Evolutionary conservation across 768 basidiomycete genomes (phyloP).

Genomic region (Lactifluus hygrophoroides): DNA sequence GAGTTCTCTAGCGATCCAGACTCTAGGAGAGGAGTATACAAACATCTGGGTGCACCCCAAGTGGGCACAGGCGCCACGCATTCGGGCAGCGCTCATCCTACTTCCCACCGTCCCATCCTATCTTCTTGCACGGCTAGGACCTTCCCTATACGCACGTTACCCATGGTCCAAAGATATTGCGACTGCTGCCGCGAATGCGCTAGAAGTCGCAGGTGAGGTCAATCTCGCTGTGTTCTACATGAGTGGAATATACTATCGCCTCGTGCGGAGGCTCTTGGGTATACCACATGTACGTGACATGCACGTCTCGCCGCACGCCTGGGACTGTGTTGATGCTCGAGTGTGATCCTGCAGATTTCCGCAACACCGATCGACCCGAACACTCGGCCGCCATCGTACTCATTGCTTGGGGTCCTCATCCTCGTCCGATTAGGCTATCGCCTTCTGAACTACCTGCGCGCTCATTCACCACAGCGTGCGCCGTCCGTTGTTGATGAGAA

Average conservation of each 20-base stretch:
- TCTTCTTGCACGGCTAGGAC: slow-evolving; percentile 42
- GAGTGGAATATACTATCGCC: slow-evolving; percentile 68
- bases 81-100: slow-evolving; percentile 51
- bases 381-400: slow-evolving; percentile 73
- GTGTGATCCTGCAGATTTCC: slow-evolving; percentile 46
- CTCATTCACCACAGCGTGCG: slow-evolving; percentile 21
- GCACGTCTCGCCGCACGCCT: neutral
- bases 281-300: slow-evolving; percentile 59
- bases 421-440: slow-evolving; percentile 56
- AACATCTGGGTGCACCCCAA: slow-evolving; percentile 53
- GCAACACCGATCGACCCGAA: slow-evolving; percentile 63
- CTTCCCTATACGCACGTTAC: slow-evolving; percentile 29
- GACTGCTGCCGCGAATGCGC: slow-evolving; percentile 35
- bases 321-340: neutral
- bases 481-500: slow-evolving; percentile 25
- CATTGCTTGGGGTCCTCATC: slow-evolving; percentile 72
- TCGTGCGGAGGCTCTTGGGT: slow-evolving; percentile 57
- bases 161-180: slow-evolving; percentile 29
- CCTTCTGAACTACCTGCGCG: slow-evolving; percentile 39
- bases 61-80: slow-evolving; percentile 36
- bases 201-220: slow-evolving; percentile 57
- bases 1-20: slow-evolving; percentile 53
- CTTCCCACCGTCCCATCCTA: slow-evolving; percentile 61
- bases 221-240: slow-evolving; percentile 81
- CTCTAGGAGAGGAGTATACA: slow-evolving; percentile 87